Percentiles rank a stretch among this genome's conserved stretches.
phyloP scores from a whole-genome alignment of 2,329 filamentous ascomycete genomes.

The Nakataea oryzae region DNA sequence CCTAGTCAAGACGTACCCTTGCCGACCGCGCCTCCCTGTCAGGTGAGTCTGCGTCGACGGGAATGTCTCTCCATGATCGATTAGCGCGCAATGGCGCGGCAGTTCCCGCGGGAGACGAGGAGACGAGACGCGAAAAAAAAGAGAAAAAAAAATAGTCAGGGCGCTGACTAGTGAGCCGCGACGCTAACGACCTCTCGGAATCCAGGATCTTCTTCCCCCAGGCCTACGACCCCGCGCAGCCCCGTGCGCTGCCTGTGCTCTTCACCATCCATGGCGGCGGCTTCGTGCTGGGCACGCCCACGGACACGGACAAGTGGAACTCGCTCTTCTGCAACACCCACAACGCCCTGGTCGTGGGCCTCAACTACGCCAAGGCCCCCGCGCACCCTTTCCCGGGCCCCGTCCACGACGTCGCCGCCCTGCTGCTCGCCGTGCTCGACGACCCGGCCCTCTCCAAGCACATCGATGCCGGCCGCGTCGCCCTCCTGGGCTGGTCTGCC shows the following conservation, averaged over 20 bases:
- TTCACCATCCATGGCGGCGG: conserved; percentile 41
- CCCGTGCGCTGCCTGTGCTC: conserved; percentile 25
- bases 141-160: background rate
- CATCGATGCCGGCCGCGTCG: conserved; percentile 28
- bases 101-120: too few relatives aligned
- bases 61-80: background rate
- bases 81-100: background rate
- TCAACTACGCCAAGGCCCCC: conserved; percentile 38
- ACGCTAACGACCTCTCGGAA: background rate
- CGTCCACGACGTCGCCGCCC: conserved; percentile 31
- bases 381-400: conserved; percentile 27
- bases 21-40: background rate
- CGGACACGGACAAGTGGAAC: conserved; percentile 34
- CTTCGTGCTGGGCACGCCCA: conserved; percentile 29
- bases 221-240: conserved; percentile 17
- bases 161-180: background rate
- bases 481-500: conserved; percentile 35
- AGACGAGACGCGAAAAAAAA: background rate
- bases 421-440: conserved; percentile 26
- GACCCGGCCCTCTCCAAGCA: conserved; percentile 26
- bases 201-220: conserved; percentile 27
- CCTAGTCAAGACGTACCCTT: background rate
- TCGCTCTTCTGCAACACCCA: conserved; percentile 25
- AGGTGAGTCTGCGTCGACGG: background rate
- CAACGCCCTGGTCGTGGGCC: conserved; percentile 30